Evolutionary conservation across 2,329 filamentous ascomycete species (phyloP).

Genomic region (Claviceps fusiformis): DNA sequence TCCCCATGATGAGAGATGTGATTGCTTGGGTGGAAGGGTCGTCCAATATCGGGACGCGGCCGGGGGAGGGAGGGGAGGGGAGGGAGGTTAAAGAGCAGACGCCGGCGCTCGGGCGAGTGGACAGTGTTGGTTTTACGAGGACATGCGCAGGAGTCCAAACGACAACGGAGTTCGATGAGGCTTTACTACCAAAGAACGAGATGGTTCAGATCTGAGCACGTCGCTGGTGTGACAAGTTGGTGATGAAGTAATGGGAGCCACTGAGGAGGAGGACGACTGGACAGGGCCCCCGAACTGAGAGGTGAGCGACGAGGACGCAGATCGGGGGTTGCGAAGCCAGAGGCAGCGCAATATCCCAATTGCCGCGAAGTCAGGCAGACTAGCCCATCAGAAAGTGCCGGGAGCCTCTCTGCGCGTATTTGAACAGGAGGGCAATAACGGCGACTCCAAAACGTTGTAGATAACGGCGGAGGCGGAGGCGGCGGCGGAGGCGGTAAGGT

Average conservation of each 20-base stretch:
- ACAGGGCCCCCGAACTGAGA: slow-evolving; percentile 2
- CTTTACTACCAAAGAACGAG: not conserved
- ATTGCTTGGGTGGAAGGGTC: not conserved
- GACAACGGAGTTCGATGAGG: not conserved
- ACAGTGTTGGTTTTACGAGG: not conserved
- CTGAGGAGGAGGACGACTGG: not conserved
- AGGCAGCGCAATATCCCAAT: slow-evolving; percentile 26
- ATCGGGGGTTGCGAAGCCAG: slow-evolving; percentile 20
- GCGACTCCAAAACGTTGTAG: slow-evolving; percentile 1
- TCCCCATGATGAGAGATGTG: slow-evolving; percentile 16
- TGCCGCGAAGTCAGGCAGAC: slow-evolving; percentile 20
- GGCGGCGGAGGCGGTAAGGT: not conserved
- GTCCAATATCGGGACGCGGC: not conserved
- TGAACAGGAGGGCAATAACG: not conserved
- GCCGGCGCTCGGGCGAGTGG: slow-evolving; percentile 4
- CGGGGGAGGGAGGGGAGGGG: no score
- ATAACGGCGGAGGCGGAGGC: not conserved
- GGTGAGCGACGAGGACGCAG: slow-evolving; percentile 8
- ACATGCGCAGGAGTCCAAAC: slow-evolving; percentile 5
- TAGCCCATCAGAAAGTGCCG: slow-evolving; percentile 21
- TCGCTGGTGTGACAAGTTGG: not conserved
- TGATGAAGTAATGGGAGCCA: not conserved
- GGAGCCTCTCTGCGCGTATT: slow-evolving; percentile 10
- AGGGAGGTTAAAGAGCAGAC: not conserved
- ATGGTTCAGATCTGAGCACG: not conserved